Evolutionary conservation across 768 basidiomycete species (phyloP), one percentile per base, ranked within the genome.

Genomic region (Agaricus subrufescens): DNA sequence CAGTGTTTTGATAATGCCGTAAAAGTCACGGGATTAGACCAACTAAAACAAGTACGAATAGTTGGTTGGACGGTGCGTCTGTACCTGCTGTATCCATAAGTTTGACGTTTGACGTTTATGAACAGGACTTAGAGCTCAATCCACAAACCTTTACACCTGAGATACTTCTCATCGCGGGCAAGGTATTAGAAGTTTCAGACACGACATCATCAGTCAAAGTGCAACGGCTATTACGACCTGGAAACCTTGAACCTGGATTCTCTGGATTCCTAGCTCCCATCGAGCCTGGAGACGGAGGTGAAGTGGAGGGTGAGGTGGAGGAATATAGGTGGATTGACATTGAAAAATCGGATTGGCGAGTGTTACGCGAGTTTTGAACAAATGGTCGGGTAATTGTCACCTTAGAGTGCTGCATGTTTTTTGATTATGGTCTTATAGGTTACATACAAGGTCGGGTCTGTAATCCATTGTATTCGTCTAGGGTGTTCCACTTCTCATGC

Each of bases 121-220:
- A 40, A 29, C 60, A 89, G 87, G 78, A 67, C 4, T 75, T 89
- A 2, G 82, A 73, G 0, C 76, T 89, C 49, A 80, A 86, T 60
- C 81, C 81, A 0, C 63, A 62, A 4, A 87, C 85, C 3, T 77
- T 76, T 50, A 78, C 84, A 4, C 87, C 87, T 0, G 87, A 86
- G 58, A 65, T 77, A 11, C 61, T 87, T 54, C 63, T 86, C 19
- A 73, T 69, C n/a, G 58, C 83, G 2, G 83, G 71, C 0, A 67
- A 66, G 0, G 69, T 87, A 34, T 46, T 68, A 23, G 57, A 61
- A 49, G 48, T 65, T 3, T 49, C 57, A 1, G 14, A 10, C 25
- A 26, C 56, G 11, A 60, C 58, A 27, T 48, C 51, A 9, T 50
- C 52, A 11, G 57, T 65, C 11, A 54, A 52, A 15, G 42, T 71